Percentiles rank a stretch among this genome's conserved stretches.
phyloP scores from a whole-genome alignment of 1,284 basidiomycete genomes.

The Ceratobasidium sp. region DNA sequence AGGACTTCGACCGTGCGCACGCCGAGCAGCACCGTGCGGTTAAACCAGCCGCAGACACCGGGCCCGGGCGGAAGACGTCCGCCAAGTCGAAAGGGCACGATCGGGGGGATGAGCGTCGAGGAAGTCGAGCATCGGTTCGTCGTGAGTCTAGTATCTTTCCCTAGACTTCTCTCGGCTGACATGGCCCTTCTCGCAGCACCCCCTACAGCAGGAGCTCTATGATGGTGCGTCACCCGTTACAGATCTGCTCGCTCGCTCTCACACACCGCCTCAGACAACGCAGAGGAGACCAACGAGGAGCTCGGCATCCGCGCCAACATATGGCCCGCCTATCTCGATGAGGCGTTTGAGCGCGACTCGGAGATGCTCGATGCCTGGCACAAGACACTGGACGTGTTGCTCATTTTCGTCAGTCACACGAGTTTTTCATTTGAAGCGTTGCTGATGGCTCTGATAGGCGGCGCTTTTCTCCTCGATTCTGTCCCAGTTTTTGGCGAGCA shows the following conservation, averaged over 20 bases:
- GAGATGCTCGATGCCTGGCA: conserved; percentile 45
- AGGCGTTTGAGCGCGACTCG: conserved; percentile 37
- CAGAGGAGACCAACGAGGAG: conserved; percentile 35
- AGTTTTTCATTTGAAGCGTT: neutral
- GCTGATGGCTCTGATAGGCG: conserved; percentile 17
- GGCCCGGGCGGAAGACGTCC: conserved; percentile 18
- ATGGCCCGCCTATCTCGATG: conserved; percentile 42
- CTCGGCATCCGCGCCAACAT: conserved; percentile 43
- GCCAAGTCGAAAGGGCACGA: conserved; percentile 34
- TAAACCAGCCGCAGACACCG: conserved; percentile 12
- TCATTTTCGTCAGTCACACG: conserved; percentile 43
- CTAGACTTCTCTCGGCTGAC: neutral
- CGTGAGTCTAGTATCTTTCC: neutral
- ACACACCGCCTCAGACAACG: conserved; percentile 31
- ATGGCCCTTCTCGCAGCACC: conserved; percentile 17
- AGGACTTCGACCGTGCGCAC: neutral
- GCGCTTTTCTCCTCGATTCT: conserved; percentile 34
- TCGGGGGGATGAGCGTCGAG: conserved; percentile 41
- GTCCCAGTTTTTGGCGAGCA: conserved; percentile 36
- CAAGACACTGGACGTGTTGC: conserved; percentile 41
- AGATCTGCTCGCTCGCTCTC: neutral
- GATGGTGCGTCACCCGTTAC: conserved; percentile 25
- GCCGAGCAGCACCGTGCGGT: conserved; percentile 13
- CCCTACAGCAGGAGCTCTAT: conserved; percentile 33
- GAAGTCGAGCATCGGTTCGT: conserved; percentile 35